Conservation (phyloP, 768 basidiomycete genomes). For the Dictyophora rubrovolvata region DNA sequence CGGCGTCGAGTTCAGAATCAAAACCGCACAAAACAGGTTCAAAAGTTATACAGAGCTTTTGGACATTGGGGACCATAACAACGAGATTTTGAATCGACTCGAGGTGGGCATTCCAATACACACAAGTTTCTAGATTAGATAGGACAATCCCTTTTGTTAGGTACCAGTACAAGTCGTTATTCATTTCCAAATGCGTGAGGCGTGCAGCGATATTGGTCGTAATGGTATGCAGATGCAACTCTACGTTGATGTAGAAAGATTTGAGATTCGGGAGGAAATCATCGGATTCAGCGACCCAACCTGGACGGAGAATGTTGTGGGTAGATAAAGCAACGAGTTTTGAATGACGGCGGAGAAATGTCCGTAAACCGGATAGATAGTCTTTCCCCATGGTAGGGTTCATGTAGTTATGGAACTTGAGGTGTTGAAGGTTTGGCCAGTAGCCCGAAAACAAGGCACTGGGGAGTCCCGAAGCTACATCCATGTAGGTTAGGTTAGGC, state of each 20-base stretch:
- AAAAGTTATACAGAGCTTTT: neutral
- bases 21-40: too few relatives aligned
- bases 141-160: neutral
- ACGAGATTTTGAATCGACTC: neutral
- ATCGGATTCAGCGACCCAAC: neutral
- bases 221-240: neutral
- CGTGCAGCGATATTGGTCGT: neutral
- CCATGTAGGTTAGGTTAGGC: neutral
- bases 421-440: neutral
- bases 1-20: too few relatives aligned
- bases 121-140: neutral
- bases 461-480: neutral
- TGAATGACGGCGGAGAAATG: neutral
- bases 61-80: neutral
- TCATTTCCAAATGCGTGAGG: neutral
- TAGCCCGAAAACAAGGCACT: neutral
- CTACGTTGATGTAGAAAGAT: neutral
- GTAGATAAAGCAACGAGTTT: neutral
- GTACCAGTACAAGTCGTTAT: neutral
- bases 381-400: neutral
- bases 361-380: neutral
- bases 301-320: neutral
- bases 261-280: neutral
- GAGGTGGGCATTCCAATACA: neutral
- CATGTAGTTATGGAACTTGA: neutral